Conservation (phyloP, 257 asterid genomes). For the Penstemon newberryi region DNA sequence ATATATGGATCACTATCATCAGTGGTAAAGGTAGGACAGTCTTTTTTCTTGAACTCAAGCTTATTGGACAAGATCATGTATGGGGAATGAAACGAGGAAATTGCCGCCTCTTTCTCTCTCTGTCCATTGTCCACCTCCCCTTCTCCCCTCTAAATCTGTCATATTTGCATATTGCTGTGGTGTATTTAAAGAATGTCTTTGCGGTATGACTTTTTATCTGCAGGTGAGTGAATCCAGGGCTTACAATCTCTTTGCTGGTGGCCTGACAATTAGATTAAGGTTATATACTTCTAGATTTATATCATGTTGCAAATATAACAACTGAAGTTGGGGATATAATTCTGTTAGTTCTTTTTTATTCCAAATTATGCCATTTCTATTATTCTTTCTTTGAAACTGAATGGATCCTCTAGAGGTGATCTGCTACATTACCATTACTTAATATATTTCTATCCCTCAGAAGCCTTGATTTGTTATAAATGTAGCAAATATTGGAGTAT, state of each 20-base stretch:
- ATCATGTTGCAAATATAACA: background rate
- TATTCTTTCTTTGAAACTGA: constrained; percentile 1
- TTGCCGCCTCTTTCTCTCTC: background rate
- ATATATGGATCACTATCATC: constrained; percentile 86
- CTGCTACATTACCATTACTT: background rate
- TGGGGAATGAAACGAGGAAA: constrained; percentile 8
- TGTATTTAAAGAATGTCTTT: constrained; percentile 21
- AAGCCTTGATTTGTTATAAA: background rate
- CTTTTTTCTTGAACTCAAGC: constrained; percentile 10
- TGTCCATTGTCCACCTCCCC: background rate
- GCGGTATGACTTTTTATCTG: constrained; percentile 25
- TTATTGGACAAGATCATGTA: constrained; percentile 4
- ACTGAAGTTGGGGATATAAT: background rate
- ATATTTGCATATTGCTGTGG: constrained; percentile 4
- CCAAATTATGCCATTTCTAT: background rate
- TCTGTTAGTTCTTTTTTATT: background rate
- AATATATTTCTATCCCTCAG: constrained; percentile 6
- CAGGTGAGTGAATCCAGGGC: constrained; percentile 85
- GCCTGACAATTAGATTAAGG: constrained; percentile 75
- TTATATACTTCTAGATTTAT: constrained; percentile 27
- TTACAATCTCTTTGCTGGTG: constrained; percentile 52
- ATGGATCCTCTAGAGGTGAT: background rate
- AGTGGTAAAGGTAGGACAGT: constrained; percentile 60
- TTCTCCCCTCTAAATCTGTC: constrained; percentile 2
- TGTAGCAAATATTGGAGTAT: constrained; percentile 13